Base-by-base conservation (phyloP, 768 basidiomycete genomes). In the Pulveroboletus ravenelii region DNA sequence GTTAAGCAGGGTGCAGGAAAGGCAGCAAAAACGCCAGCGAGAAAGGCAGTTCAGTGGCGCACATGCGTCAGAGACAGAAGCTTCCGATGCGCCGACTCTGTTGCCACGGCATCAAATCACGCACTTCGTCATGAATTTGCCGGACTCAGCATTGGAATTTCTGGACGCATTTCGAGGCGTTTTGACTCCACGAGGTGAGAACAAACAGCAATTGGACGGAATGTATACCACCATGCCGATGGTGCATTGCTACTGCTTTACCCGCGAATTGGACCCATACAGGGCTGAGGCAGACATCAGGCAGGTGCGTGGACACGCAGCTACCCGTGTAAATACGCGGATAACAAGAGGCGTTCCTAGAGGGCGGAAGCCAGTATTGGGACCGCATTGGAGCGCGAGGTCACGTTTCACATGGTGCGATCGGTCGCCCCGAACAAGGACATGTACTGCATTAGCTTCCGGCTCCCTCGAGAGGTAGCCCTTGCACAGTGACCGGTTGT, bases 101-200 rank as follows among this genome's bases (percentile, higher is more conserved):
- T 71, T 67, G 8, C 65, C 73, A 34, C 80, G 87, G 51, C 73
- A 68, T 48, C 70, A 77, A 39, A 82, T 96, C 56, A 71, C 81
- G 12, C 95, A 96, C 64, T 93, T 91, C 62, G 87, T 96, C n/a
- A 95, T 99, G 93, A 99, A 99, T 68, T 76, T 99, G 17, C 96
- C 96, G 3, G 93, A 91, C 58, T 85, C 87, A 23, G 96, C 94
- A 0, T 82, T 97, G 48, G 75, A 80, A 32, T 97, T 98, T 70
- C 75, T 99, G 45, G 88, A 89, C 61, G 89, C 90, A 2, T 96
- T 91, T 73, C 79, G 80, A 4, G 93, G 92, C 1, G 76, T 88
- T 51, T 75, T 90, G 42, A 63, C 70, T 5, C 63, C 73, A 5
- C 58, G 73, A 20, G 68, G 59, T 62, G 70, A 57, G 62, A 40